These are phyloP conservation scores for Coffea eugenioides DNA, from an alignment of 257 asterid species.

Conservation along the genomic window DNA sequence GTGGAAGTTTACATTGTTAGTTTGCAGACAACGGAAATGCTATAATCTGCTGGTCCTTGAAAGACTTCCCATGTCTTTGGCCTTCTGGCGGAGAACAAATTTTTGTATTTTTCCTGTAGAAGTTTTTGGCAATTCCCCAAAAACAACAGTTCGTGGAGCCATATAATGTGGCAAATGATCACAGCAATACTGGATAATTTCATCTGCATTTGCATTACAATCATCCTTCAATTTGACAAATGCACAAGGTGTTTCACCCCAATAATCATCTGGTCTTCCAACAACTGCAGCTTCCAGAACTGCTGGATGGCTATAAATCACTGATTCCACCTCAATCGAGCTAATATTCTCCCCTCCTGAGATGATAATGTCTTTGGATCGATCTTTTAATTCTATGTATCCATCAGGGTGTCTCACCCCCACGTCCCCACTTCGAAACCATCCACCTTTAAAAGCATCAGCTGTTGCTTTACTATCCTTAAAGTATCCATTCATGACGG, in stretches of 20 bases:
- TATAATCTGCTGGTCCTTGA: conserved; percentile 30
- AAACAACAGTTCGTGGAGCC: conserved; percentile 37
- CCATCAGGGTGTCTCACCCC: conserved; percentile 37
- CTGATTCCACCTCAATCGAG: conserved; percentile 37
- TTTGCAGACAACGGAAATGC: neutral
- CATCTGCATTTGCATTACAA: conserved; percentile 18
- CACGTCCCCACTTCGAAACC: conserved; percentile 38
- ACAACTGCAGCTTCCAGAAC: conserved; percentile 38
- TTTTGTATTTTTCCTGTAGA: conserved; percentile 41
- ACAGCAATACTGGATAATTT: conserved; percentile 33
- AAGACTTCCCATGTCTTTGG: conserved; percentile 35
- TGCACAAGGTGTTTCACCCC: conserved; percentile 45
- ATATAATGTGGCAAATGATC: conserved; percentile 36
- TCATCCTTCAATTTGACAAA: conserved; percentile 35
- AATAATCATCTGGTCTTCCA: conserved; percentile 36
- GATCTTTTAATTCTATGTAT: conserved; percentile 36
- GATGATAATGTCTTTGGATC: conserved; percentile 35
- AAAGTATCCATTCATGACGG: conserved; percentile 37
- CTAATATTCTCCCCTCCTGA: conserved; percentile 43
- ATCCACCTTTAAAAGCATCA: conserved; percentile 36
- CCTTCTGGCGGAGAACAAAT: conserved; percentile 31
- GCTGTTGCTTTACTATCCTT: conserved; percentile 30
- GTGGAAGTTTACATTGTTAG: neutral
- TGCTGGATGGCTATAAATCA: conserved; percentile 34
- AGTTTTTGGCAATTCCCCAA: conserved; percentile 38